Percentiles rank a stretch among this genome's conserved stretches.
These are phyloP conservation scores for Dorcoceras hygrometricum DNA, from an alignment of 257 asterid species.

Conservation along the genomic window DNA sequence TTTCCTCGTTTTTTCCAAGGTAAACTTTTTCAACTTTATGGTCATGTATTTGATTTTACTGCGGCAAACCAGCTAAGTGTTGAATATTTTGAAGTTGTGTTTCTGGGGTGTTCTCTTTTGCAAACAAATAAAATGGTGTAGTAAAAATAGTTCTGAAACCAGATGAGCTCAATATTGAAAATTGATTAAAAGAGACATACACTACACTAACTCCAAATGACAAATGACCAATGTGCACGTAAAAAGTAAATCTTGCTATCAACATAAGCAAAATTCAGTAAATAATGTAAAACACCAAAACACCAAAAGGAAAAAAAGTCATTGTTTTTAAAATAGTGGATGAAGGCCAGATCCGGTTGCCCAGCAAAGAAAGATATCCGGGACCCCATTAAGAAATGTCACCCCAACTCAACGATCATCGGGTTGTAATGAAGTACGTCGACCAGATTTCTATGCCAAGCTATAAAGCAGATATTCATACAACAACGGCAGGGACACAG, in stretches of 20 bases:
- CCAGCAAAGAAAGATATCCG: background rate
- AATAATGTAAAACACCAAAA: no score
- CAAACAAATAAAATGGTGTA: background rate
- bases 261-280: background rate
- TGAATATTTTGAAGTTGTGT: background rate
- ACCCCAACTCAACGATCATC: background rate
- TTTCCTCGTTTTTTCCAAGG: background rate
- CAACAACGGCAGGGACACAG: no score
- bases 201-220: background rate
- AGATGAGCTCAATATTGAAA: background rate
- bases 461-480: background rate
- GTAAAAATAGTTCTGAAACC: background rate
- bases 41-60: background rate
- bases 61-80: background rate
- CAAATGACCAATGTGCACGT: background rate
- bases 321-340: background rate
- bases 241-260: no score
- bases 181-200: background rate
- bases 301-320: background rate
- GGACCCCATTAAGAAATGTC: background rate
- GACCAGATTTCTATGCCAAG: background rate
- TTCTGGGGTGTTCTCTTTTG: background rate
- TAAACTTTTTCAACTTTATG: background rate
- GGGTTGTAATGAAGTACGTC: background rate
- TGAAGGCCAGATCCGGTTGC: background rate